These are phyloP conservation scores for Mortierella sp. DNA, from an alignment of 371 early-diverging fungal species.

Conservation along the genomic window DNA sequence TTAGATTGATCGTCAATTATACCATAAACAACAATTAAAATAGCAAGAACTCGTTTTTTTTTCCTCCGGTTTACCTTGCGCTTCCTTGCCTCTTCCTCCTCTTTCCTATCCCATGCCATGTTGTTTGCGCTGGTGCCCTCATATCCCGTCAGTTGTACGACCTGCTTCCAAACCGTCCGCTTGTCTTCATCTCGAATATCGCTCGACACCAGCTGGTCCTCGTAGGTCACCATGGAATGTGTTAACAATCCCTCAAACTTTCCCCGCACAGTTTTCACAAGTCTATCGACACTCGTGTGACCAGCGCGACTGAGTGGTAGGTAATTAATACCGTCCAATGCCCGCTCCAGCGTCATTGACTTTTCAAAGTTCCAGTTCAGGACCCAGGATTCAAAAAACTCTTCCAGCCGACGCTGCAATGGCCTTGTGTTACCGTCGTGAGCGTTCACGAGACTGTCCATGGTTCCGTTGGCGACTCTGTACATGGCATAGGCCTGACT, in stretches of 20 bases:
- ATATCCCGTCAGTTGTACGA: conserved; percentile 41
- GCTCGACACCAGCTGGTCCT: conserved; percentile 53
- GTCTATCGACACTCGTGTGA: conserved; percentile 56
- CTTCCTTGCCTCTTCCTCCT: conserved; percentile 48
- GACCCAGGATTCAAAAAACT: conserved; percentile 75
- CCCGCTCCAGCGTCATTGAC: conserved; percentile 59
- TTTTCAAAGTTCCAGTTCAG: conserved; percentile 74
- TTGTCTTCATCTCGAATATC: conserved; percentile 48
- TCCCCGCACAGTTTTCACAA: conserved; percentile 39
- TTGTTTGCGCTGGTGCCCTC: conserved; percentile 26
- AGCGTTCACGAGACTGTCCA: conserved; percentile 47
- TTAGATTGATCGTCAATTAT: background rate
- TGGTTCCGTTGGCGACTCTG: conserved; percentile 57
- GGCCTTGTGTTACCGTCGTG: conserved; percentile 60
- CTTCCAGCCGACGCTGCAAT: conserved; percentile 61
- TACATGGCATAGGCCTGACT: conserved; percentile 73
- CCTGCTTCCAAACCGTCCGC: conserved; percentile 40
- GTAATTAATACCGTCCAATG: conserved; percentile 59
- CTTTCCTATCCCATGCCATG: conserved; percentile 38
- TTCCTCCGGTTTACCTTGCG: conserved; percentile 26
- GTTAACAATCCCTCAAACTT: conserved; percentile 41
- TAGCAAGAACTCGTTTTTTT: background rate
- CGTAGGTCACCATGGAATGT: conserved; percentile 51
- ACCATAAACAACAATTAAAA: background rate
- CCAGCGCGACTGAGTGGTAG: conserved; percentile 56